Percentiles rank a stretch among this genome's conserved stretches.
Conservation (phyloP, 495 filamentous ascomycete genomes). For the Neurospora sp. region DNA sequence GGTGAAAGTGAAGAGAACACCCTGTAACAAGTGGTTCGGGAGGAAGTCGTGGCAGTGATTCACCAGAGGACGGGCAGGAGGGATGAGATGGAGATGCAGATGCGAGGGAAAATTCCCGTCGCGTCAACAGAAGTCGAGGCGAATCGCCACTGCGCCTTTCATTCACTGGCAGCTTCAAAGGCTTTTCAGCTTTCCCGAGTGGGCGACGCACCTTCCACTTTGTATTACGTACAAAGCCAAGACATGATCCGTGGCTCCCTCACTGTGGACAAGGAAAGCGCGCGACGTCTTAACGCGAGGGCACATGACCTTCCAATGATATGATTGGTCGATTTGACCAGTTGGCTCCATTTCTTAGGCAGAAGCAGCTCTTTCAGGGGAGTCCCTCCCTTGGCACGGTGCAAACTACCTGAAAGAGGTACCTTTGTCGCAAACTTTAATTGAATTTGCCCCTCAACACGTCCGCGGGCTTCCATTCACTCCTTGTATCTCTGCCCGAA, state of each 20-base stretch:
- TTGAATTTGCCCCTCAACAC: constrained; percentile 22
- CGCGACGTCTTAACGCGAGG: constrained; percentile 17
- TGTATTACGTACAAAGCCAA: background rate
- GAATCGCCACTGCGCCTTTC: background rate
- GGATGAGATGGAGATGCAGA: background rate
- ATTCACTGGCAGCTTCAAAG: background rate
- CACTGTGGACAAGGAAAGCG: background rate
- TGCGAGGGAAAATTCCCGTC: background rate
- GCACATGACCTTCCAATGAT: constrained; percentile 14
- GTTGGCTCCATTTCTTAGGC: constrained; percentile 3
- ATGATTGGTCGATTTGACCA: background rate
- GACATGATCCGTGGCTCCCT: background rate
- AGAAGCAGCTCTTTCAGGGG: constrained; percentile 4
- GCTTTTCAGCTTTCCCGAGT: background rate
- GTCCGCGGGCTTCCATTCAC: constrained; percentile 7
- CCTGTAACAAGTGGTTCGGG: background rate
- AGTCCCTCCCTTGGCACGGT: background rate
- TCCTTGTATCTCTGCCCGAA: background rate
- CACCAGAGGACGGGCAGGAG: background rate
- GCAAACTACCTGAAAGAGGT: constrained; percentile 1
- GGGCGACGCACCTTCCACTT: background rate
- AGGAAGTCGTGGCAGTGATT: background rate
- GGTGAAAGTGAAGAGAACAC: background rate
- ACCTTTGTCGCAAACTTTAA: constrained; percentile 20
- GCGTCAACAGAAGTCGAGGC: background rate